These are phyloP conservation scores for Cystobasidium onofrii DNA, from an alignment of 768 basidiomycete species.

Conservation along the genomic window DNA sequence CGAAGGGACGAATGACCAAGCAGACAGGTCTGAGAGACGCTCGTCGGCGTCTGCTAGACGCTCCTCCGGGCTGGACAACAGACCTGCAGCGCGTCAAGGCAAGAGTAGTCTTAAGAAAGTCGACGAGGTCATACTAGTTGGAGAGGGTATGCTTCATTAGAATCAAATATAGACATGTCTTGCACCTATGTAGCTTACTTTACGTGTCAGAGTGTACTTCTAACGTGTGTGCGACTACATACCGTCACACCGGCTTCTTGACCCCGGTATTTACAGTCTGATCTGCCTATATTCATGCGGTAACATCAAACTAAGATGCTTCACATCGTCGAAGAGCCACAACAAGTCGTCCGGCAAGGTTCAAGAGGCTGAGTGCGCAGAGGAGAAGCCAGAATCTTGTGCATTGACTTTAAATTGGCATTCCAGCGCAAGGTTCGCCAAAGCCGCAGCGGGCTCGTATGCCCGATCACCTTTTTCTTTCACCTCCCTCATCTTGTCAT, in stretches of 20 bases:
- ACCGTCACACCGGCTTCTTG: too few relatives aligned
- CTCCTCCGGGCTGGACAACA: not conserved
- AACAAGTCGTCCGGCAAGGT: not conserved
- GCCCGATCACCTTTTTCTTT: not conserved
- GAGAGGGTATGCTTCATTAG: constrained; percentile 5
- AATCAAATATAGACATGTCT: too few relatives aligned
- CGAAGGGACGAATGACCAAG: not conserved
- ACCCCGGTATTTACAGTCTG: too few relatives aligned
- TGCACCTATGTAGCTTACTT: too few relatives aligned
- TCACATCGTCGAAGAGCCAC: too few relatives aligned
- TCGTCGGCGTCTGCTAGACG: not conserved
- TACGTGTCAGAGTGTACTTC: too few relatives aligned
- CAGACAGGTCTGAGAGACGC: not conserved
- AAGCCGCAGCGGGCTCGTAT: too few relatives aligned
- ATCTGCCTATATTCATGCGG: too few relatives aligned
- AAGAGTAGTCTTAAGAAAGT: not conserved
- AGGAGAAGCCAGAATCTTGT: not conserved
- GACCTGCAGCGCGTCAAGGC: not conserved
- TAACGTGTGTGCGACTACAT: too few relatives aligned
- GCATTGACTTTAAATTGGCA: not conserved
- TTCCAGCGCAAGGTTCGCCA: not conserved
- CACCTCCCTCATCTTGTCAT: too few relatives aligned
- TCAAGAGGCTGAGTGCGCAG: not conserved
- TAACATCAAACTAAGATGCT: too few relatives aligned
- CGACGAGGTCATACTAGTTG: constrained; percentile 26